Conservation (phyloP, 768 basidiomycete genomes). For the Exsudoporus frostii region DNA sequence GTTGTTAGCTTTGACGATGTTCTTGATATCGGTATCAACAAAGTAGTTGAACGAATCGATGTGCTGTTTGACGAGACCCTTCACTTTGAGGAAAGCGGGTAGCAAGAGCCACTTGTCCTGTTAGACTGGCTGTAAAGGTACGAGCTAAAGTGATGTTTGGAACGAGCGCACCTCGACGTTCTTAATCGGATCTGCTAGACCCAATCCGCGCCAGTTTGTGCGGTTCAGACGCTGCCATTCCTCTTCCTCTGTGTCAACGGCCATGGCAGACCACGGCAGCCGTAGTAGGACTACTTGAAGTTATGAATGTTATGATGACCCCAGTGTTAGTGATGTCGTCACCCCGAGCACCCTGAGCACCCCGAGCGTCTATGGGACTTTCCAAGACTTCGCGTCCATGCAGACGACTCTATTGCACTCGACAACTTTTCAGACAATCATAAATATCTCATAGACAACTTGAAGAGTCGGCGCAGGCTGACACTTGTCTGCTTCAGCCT, state of each 20-base stretch:
- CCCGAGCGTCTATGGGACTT: background rate
- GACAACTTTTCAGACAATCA: no score
- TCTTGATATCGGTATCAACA: conserved; percentile 95
- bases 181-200: conserved; percentile 88
- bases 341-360: background rate
- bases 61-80: conserved; percentile 98
- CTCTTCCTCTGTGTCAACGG: conserved; percentile 28
- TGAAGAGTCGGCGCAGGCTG: no score
- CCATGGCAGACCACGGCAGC: conserved; percentile 3
- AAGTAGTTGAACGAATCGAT: conserved; percentile 99
- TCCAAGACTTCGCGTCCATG: background rate
- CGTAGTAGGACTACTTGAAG: background rate
- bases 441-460: no score
- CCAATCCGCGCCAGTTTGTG: conserved; percentile 71
- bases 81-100: conserved; percentile 95
- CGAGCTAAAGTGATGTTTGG: background rate
- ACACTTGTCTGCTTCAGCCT: no score
- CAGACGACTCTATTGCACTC: no score
- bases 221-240: conserved; percentile 60
- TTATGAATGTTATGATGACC: no score
- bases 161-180: conserved; percentile 71
- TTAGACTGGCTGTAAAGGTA: background rate
- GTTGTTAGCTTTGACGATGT: conserved; percentile 90
- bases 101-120: conserved; percentile 99
- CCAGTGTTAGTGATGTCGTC: background rate